These are phyloP conservation scores for Rhodomyrtus tomentosa DNA, from an alignment of 345 rosid species.

Conservation along the genomic window DNA sequence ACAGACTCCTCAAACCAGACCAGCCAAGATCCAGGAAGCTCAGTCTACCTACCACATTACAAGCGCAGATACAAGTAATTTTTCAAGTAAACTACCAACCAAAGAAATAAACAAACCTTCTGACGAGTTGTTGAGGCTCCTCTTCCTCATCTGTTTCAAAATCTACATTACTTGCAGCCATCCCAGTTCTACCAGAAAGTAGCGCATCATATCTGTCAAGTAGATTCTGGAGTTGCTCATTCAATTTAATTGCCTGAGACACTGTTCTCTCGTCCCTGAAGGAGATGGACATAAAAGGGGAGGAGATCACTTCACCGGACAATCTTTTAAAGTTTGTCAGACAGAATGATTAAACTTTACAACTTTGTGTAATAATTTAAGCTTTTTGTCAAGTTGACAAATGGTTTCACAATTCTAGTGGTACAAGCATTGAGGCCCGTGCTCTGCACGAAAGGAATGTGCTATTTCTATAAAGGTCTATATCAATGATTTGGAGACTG, in stretches of 20 bases:
- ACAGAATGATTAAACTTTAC: neutral
- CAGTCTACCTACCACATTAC: too few species aligned
- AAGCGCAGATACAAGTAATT: neutral
- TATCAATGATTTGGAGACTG: neutral
- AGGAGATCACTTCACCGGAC: neutral
- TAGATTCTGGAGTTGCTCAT: conserved; percentile 83
- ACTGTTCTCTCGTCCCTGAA: conserved; percentile 75
- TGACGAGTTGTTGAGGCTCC: conserved; percentile 78
- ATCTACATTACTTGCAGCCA: conserved; percentile 26
- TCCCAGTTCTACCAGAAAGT: conserved; percentile 32
- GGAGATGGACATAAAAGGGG: neutral
- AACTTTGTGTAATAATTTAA: neutral
- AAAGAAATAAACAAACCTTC: conserved; percentile 39
- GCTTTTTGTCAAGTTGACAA: neutral
- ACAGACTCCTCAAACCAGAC: neutral
- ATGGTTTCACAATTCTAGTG: neutral
- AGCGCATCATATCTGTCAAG: conserved; percentile 69
- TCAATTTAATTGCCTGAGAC: conserved; percentile 81
- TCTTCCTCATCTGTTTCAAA: conserved; percentile 64
- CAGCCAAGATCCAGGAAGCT: neutral
- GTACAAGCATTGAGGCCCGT: neutral
- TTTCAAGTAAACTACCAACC: neutral
- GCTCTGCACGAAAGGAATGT: neutral
- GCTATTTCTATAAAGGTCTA: neutral
- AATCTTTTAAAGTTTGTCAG: neutral